A percentile compares a stretch with the other conserved stretches of the same genome.
These are phyloP conservation scores for Blastomyces silverae DNA, from an alignment of 2,329 filamentous ascomycete genomes.

Conservation along the genomic window DNA sequence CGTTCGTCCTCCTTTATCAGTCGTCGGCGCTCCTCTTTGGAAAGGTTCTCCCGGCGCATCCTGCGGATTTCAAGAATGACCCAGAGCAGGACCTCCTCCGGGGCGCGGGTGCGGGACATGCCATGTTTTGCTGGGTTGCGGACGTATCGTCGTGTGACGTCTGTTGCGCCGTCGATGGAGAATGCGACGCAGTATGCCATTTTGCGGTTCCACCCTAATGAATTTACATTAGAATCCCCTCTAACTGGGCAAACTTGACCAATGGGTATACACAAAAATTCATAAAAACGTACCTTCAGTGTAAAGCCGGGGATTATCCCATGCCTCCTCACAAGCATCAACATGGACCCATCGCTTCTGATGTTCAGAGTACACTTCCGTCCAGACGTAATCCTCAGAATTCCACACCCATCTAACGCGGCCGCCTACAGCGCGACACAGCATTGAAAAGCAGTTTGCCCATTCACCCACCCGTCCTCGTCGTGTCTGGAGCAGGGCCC, in stretches of 20 bases:
- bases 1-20: conserved; percentile 45
- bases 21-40: conserved; percentile 65
- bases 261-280: conserved; percentile 7
- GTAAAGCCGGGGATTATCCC: conserved; percentile 90
- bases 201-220: conserved; percentile 78
- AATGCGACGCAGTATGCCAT: conserved; percentile 97
- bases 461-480: conserved; percentile 88
- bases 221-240: conserved; percentile 5
- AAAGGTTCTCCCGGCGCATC: conserved; percentile 73
- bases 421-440: conserved; percentile 85
- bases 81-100: conserved; percentile 84
- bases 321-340: conserved; percentile 87
- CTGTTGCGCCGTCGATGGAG: conserved; percentile 72
- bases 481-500: conserved; percentile 79
- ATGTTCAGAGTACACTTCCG: conserved; percentile 92
- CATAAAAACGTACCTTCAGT: conserved; percentile 58
- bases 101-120: conserved; percentile 66
- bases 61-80: conserved; percentile 87
- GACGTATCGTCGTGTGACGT: conserved; percentile 61
- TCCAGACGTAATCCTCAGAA: conserved; percentile 95
- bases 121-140: conserved; percentile 51
- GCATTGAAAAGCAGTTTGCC: conserved; percentile 98
- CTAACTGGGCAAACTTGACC: conserved; percentile 12
- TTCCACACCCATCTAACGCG: conserved; percentile 98
- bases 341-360: conserved; percentile 94